Conservation (phyloP, 768 basidiomycete species). For the Lentinula aciculospora region DNA sequence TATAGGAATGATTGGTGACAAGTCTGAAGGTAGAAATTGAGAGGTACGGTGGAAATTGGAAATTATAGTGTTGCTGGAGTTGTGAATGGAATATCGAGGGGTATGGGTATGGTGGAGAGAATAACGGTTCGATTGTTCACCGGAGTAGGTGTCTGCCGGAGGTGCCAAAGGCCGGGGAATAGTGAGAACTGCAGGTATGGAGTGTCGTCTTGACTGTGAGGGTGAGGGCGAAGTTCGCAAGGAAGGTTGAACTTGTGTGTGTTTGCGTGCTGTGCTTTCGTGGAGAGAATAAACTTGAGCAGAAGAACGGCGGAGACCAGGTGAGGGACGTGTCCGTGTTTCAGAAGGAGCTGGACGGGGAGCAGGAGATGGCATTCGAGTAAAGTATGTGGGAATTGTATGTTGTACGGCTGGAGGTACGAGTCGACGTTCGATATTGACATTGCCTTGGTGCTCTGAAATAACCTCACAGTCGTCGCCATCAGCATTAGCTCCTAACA, state of each 20-base stretch:
- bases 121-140: neutral
- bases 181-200: neutral
- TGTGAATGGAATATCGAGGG: too few species aligned
- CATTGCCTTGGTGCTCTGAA: neutral
- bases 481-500: neutral
- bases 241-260: constrained; percentile 10
- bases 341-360: constrained; percentile 4
- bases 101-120: neutral
- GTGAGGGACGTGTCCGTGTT: neutral
- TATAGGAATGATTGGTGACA: neutral
- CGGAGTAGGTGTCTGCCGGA: neutral
- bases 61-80: too few species aligned
- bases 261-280: constrained; percentile 8
- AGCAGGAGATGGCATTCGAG: constrained; percentile 3
- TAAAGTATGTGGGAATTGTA: neutral
- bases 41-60: too few species aligned
- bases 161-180: neutral
- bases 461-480: too few species aligned
- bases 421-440: neutral
- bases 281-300: constrained; percentile 13
- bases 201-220: neutral
- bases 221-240: constrained; percentile 7
- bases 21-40: neutral
- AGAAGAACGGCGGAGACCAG: constrained; percentile 14
- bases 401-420: too few species aligned